These are phyloP conservation scores for Chlorella sp. DNA, from an alignment of 139 green algal genomes.

Conservation along the genomic window DNA sequence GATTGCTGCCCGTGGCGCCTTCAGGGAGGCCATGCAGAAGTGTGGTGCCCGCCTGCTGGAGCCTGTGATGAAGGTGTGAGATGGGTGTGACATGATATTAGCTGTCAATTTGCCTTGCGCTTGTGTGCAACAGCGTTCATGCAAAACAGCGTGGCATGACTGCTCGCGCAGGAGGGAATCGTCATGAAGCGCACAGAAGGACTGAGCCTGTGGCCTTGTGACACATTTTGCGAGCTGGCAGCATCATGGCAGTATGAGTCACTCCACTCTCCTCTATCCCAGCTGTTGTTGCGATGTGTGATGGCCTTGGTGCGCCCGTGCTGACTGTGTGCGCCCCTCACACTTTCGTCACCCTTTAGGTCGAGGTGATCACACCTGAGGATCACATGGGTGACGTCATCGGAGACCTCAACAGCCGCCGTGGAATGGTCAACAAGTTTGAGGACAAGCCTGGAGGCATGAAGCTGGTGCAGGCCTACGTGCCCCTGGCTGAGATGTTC, in stretches of 20 bases:
- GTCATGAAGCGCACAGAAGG: too few species aligned
- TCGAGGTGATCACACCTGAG: slow-evolving; percentile 94
- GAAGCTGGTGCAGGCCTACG: slow-evolving; percentile 82
- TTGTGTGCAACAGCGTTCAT: too few species aligned
- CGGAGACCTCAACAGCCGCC: slow-evolving; percentile 94
- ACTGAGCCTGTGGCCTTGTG: too few species aligned
- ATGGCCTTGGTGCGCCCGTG: too few species aligned
- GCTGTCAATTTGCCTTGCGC: too few species aligned
- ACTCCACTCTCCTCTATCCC: too few species aligned
- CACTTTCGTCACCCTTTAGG: slow-evolving; percentile 19
- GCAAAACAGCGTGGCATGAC: too few species aligned
- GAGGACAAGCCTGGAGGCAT: slow-evolving; percentile 90
- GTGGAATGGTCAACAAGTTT: slow-evolving; percentile 88
- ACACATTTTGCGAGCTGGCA: too few species aligned
- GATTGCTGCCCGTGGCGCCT: slow-evolving; percentile 80
- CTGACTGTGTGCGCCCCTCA: neutral
- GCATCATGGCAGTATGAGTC: too few species aligned
- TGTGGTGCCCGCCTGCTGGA: slow-evolving; percentile 84
- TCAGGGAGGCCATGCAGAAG: slow-evolving; percentile 91
- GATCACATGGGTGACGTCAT: slow-evolving; percentile 98
- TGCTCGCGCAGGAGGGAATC: too few species aligned
- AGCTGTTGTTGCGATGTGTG: too few species aligned
- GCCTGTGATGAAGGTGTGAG: slow-evolving; percentile 94
- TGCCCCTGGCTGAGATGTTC: slow-evolving; percentile 98
- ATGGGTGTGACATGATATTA: too few species aligned